A percentile compares a stretch with the other conserved stretches of the same genome.
phyloP scores from a whole-genome alignment of 768 basidiomycete genomes.

The button mushroom (Agaricus bisporus) region DNA sequence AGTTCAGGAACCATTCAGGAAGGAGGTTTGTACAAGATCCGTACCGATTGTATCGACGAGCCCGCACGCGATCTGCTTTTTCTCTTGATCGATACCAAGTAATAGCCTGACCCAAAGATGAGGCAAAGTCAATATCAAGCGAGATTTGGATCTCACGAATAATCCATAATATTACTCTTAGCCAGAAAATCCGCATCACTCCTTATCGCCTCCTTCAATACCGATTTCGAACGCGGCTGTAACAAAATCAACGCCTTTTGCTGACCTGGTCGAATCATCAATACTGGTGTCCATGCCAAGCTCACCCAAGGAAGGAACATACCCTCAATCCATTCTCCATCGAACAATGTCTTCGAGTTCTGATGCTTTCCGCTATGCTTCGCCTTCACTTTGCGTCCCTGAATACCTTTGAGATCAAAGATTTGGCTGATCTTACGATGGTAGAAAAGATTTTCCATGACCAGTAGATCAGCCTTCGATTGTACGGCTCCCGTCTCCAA shows the following conservation, averaged over 20 bases:
- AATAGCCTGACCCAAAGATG: constrained; percentile 42
- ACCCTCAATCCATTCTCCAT: constrained; percentile 86
- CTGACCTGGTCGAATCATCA: constrained; percentile 38
- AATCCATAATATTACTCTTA: constrained; percentile 81
- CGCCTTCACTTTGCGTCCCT: constrained; percentile 63
- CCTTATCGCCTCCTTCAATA: constrained; percentile 62
- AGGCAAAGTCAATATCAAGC: background rate
- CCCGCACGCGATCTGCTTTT: constrained; percentile 67
- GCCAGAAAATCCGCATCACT: constrained; percentile 72
- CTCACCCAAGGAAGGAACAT: background rate
- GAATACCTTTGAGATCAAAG: constrained; percentile 83
- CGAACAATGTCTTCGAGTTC: constrained; percentile 58
- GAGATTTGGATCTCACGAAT: constrained; percentile 48
- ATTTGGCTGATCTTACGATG: constrained; percentile 59
- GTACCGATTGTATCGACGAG: constrained; percentile 79
- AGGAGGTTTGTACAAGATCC: background rate
- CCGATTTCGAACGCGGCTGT: constrained; percentile 66
- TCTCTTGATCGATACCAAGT: constrained; percentile 63
- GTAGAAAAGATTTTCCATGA: constrained; percentile 86
- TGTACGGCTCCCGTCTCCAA: constrained; percentile 60
- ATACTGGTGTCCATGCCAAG: background rate
- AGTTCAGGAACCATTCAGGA: background rate
- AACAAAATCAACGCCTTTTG: constrained; percentile 59
- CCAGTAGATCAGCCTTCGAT: constrained; percentile 67
- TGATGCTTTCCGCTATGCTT: constrained; percentile 24